A percentile compares a stretch with the other conserved stretches of the same genome.
phyloP scores from a whole-genome alignment of 441 rosid species.

The Eutrema salsugineum region DNA sequence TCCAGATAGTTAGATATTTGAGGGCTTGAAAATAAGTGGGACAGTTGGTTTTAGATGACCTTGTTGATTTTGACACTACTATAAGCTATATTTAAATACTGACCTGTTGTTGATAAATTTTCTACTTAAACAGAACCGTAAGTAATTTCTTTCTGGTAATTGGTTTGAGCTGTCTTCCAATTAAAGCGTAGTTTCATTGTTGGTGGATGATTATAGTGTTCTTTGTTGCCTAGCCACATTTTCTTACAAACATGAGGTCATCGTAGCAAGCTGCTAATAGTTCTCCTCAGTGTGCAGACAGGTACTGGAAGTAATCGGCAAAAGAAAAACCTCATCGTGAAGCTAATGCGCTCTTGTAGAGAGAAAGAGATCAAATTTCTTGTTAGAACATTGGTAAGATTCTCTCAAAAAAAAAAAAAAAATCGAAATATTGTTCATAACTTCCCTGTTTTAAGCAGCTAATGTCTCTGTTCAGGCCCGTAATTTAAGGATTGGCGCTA shows the following conservation, averaged over 20 bases:
- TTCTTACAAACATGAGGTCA: background rate
- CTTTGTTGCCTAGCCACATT: background rate
- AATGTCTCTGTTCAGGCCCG: conserved; percentile 46
- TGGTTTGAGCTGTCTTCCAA: background rate
- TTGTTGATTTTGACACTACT: background rate
- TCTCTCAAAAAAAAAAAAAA: background rate
- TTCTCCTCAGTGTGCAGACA: conserved; percentile 67
- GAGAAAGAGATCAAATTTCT: conserved; percentile 89
- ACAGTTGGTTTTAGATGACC: background rate
- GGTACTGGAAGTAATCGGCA: conserved; percentile 72
- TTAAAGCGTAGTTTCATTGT: background rate
- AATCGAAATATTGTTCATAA: background rate
- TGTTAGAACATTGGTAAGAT: conserved; percentile 78
- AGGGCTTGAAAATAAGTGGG: no score
- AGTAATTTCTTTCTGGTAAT: background rate
- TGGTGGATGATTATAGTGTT: background rate
- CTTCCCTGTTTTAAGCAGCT: background rate
- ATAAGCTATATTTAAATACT: background rate
- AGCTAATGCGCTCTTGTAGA: conserved; percentile 79
- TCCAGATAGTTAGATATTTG: no score
- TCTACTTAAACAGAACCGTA: background rate
- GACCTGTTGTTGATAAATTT: background rate
- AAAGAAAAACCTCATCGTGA: conserved; percentile 77
- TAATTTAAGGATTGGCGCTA: conserved; percentile 89
- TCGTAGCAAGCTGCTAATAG: conserved; percentile 11